Percentiles rank a stretch among this genome's conserved stretches.
phyloP scores from a whole-genome alignment of 176 grass and related monocot species.

The Aegilops speltoides region DNA sequence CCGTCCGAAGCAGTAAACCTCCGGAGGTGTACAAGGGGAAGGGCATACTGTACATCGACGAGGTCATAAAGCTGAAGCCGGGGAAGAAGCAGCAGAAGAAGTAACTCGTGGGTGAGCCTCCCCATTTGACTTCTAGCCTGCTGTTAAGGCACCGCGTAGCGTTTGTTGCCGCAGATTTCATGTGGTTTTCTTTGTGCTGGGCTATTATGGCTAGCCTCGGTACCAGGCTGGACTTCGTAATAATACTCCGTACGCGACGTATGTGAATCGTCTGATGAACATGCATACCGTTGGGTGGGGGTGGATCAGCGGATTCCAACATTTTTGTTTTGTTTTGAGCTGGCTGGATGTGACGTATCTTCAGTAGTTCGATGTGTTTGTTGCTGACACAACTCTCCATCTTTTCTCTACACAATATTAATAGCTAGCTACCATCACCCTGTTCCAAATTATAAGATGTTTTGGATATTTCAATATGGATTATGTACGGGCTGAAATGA shows the following conservation, averaged over 20 bases:
- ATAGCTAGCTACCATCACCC: no score
- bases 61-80: slow-evolving; percentile 68
- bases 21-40: slow-evolving; percentile 68
- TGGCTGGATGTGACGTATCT: not conserved
- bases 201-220: not conserved
- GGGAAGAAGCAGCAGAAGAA: slow-evolving; percentile 62
- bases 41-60: slow-evolving; percentile 68
- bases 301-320: not conserved
- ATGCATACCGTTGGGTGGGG: not conserved
- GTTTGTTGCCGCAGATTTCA: not conserved
- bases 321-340: not conserved
- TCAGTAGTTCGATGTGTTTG: not conserved
- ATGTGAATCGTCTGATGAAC: not conserved
- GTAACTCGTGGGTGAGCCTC: not conserved
- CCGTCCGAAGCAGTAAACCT: slow-evolving; percentile 60
- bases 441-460: no score
- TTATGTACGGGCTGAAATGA: no score
- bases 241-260: not conserved
- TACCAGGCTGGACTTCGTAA: not conserved
- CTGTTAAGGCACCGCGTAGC: not conserved
- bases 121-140: not conserved
- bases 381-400: not conserved
- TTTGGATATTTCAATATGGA: no score
- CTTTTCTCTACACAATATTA: not conserved
- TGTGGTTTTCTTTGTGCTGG: not conserved